A percentile compares a stretch with the other conserved stretches of the same genome.
These are phyloP conservation scores for Diaporthe sp. DNA, from an alignment of 2,329 filamentous ascomycete genomes.

Conservation along the genomic window DNA sequence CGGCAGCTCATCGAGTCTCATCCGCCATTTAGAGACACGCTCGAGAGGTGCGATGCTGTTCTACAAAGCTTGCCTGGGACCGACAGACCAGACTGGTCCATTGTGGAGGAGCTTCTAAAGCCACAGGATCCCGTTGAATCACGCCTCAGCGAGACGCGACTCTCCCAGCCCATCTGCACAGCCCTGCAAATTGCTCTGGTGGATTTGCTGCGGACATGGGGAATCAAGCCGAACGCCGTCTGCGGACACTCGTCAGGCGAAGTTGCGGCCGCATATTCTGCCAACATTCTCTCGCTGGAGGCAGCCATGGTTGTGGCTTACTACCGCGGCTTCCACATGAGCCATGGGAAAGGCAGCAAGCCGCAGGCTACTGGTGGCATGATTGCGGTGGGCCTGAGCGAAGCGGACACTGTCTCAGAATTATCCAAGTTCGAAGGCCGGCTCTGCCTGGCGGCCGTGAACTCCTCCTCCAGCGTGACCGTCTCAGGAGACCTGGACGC, in stretches of 20 bases:
- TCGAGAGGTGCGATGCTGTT: not conserved
- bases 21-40: not conserved
- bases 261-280: constrained; percentile 10
- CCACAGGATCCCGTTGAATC: not conserved
- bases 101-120: constrained; percentile 5
- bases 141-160: constrained; percentile 26
- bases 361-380: constrained; percentile 50
- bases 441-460: constrained; percentile 45
- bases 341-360: not conserved
- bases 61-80: not conserved
- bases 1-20: constrained; percentile 6
- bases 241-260: constrained; percentile 42
- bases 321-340: constrained; percentile 17
- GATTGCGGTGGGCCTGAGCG: constrained; percentile 56
- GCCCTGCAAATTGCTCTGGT: constrained; percentile 52
- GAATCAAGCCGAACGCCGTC: constrained; percentile 39
- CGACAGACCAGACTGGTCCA: constrained; percentile 25
- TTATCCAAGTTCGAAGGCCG: constrained; percentile 39
- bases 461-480: constrained; percentile 50
- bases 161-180: constrained; percentile 44
- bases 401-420: constrained; percentile 43
- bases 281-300: not conserved
- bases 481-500: constrained; percentile 45
- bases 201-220: constrained; percentile 42
- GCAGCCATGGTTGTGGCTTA: constrained; percentile 23